Percentiles rank a stretch among this genome's conserved stretches.
Conservation (phyloP, 495 filamentous ascomycete species). For the Neurospora cerealis region DNA sequence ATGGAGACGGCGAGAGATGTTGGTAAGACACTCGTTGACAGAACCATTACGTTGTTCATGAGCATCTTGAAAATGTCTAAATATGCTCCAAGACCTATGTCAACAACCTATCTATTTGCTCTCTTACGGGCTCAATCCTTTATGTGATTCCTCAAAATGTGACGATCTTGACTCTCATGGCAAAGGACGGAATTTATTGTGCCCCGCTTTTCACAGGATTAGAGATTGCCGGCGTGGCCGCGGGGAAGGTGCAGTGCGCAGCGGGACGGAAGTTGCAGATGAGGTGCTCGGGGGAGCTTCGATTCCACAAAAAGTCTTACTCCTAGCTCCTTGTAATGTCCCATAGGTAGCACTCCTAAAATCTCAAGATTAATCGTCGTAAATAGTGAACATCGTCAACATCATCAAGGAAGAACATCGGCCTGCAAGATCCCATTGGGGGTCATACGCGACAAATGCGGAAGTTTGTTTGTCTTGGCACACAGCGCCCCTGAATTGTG, state of each 20-base stretch:
- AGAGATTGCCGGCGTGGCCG: not conserved
- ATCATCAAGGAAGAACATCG: not conserved
- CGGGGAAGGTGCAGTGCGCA: not conserved
- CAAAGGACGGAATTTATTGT: not conserved
- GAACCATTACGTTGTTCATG: not conserved
- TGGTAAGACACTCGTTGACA: not conserved
- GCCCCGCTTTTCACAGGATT: not conserved
- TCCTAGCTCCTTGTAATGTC: not conserved
- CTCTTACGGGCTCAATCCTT: not conserved
- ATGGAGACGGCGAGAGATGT: not conserved
- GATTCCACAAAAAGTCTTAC: not conserved
- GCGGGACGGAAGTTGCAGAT: not conserved
- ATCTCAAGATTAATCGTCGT: not conserved
- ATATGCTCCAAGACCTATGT: no score
- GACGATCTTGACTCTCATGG: not conserved
- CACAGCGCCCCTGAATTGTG: not conserved
- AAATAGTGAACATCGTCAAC: not conserved
- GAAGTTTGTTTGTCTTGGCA: not conserved
- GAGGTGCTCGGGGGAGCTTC: not conserved
- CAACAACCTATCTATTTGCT: fast-evolving
- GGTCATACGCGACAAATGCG: not conserved
- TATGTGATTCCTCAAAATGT: not conserved
- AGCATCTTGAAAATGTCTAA: not conserved
- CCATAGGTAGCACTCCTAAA: not conserved
- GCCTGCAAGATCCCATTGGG: not conserved